Evolutionary conservation across 257 asterid species (phyloP).

Genomic region (Paulownia fortunei): DNA sequence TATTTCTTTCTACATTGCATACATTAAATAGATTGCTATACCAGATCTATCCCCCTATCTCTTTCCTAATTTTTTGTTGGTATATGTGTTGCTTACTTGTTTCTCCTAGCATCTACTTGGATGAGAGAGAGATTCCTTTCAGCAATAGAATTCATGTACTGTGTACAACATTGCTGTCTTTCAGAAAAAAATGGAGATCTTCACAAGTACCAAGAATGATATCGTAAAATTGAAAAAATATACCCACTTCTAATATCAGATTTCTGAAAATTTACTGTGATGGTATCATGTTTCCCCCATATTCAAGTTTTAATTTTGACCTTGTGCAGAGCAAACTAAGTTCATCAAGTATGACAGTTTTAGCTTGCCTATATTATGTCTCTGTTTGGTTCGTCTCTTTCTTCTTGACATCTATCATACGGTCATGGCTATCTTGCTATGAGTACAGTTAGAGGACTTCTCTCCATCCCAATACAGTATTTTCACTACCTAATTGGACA

Average conservation of each 20-base stretch:
- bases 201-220: conserved; percentile 38
- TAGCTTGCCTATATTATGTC: neutral
- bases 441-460: neutral
- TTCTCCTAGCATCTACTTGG: conserved; percentile 29
- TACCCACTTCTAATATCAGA: conserved; percentile 21
- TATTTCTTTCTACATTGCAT: conserved; percentile 17
- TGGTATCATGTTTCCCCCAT: neutral
- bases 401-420: neutral
- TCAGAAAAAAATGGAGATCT: conserved; percentile 38
- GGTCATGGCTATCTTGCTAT: neutral
- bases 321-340: neutral
- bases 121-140: conserved; percentile 38
- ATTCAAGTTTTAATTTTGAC: conserved; percentile 16
- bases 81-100: conserved; percentile 3
- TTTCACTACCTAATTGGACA: no score
- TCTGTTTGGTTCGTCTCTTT: neutral
- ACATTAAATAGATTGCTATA: neutral
- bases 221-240: conserved; percentile 25
- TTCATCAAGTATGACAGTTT: neutral
- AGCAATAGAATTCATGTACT: conserved; percentile 27
- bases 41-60: conserved; percentile 10
- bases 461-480: neutral
- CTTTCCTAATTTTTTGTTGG: neutral
- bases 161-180: conserved; percentile 28
- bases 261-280: neutral